Evolutionary conservation across 108 stramenopile genomes (phyloP).

Genomic region (Fragilaria crotonensis): DNA sequence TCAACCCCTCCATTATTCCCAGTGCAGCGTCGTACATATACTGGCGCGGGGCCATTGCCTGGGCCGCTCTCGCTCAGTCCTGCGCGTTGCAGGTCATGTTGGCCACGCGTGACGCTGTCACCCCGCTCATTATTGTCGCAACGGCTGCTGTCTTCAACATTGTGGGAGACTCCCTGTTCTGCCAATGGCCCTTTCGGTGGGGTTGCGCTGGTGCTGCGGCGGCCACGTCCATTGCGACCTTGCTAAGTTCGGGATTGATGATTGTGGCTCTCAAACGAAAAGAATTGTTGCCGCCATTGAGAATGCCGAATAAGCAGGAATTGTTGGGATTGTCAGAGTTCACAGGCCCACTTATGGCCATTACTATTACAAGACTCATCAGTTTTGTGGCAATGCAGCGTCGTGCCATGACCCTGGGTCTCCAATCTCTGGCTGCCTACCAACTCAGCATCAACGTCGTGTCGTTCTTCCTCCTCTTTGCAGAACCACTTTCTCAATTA

Average conservation of each 20-base stretch:
- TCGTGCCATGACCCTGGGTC: conserved; percentile 59
- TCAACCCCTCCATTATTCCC: conserved; percentile 33
- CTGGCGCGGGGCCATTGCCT: conserved; percentile 58
- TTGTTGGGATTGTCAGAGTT: conserved; percentile 42
- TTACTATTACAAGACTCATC: conserved; percentile 61
- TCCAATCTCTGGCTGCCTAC: conserved; percentile 54
- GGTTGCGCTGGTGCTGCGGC: conserved; percentile 72
- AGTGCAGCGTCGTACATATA: conserved; percentile 59
- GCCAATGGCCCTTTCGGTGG: conserved; percentile 58
- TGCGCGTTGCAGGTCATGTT: conserved; percentile 48
- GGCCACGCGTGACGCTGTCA: conserved; percentile 71
- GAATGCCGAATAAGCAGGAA: conserved; percentile 49
- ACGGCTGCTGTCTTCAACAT: conserved; percentile 56
- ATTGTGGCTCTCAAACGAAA: conserved; percentile 38
- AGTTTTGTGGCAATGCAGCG: conserved; percentile 70
- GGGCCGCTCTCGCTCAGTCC: conserved; percentile 63
- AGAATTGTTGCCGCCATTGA: conserved; percentile 42
- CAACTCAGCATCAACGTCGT: conserved; percentile 63
- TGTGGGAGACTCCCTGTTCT: conserved; percentile 57
- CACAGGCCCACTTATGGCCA: conserved; percentile 63
- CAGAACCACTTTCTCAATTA: conserved; percentile 69
- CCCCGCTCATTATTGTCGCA: conserved; percentile 66
- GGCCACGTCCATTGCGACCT: conserved; percentile 65
- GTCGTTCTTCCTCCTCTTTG: conserved; percentile 73
- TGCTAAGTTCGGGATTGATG: conserved; percentile 63